Evolutionary conservation across 768 basidiomycete species (phyloP), one percentile per base, ranked within the genome.

Genomic region (Phylloporus sp.): DNA sequence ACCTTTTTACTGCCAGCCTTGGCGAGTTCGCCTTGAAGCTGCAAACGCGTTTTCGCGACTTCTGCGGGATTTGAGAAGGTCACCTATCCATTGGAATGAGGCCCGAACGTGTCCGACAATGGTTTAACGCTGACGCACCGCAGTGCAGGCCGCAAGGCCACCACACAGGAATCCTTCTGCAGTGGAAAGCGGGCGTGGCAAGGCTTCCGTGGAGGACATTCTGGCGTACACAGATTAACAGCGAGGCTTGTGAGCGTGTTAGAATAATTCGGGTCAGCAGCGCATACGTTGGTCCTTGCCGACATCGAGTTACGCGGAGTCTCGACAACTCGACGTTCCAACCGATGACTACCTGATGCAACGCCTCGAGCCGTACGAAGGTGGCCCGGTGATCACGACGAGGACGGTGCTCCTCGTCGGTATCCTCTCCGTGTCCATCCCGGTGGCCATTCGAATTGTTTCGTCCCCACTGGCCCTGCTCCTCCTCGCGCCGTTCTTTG

Each of bases 21-120:
- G 29, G 88, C 83, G 11, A 99, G 81, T 69, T 98, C 97, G 23
- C 95, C 97, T 65, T 98, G 94, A 23, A 99, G 80, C 68, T 99
- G 97, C 45, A 99, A 72, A 49, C 95, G 86, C 36, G 97, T 98
- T 72, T 98, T 98, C 40, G 90, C 88, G 20, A 70, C 65, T 59
- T 87, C 86, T 5, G 84, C 85, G 12, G 86, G 84, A 58, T 90
- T 90, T 5, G 87, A 88, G 49, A 90, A 72, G 8, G 88, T 88
- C 44, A 91, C 87, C 88, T 91, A 59, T n/a, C 9, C 31, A 1
- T 12, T 20, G 18, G 28, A 26, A 42, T 54, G 53, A 58, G 56
- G 39, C 35, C 18, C 35, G 18, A 52, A 23, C 41, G 41, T 20
- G 31, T 18, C 1, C 22, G 50, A 49, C 48, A 52, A 26, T n/a